Conservation (phyloP, 2,329 filamentous ascomycete species). For the Xylariaceae sp. region DNA sequence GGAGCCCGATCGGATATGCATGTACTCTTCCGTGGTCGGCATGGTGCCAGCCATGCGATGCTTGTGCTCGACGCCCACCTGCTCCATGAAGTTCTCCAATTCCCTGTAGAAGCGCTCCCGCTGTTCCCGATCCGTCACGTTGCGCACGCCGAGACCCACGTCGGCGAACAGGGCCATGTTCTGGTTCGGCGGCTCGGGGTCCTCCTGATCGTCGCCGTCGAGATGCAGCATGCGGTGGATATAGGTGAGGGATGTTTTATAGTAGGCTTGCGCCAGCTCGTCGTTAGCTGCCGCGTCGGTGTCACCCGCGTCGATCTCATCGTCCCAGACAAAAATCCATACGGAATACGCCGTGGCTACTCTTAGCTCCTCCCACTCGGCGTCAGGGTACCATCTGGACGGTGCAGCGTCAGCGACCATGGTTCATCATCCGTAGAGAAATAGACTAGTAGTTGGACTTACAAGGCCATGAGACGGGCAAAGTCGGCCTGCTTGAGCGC, state of each 20-base stretch:
- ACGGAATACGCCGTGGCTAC: conserved; percentile 31
- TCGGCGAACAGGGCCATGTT: conserved; percentile 29
- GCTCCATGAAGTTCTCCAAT: conserved; percentile 29
- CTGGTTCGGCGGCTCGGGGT: conserved; percentile 18
- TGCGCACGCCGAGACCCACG: conserved; percentile 22
- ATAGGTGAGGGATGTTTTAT: conserved; percentile 29
- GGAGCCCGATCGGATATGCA: conserved; percentile 27
- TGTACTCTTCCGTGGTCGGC: conserved; percentile 26
- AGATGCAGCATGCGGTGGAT: conserved; percentile 28
- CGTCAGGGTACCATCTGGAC: conserved; percentile 32
- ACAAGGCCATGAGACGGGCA: conserved; percentile 31
- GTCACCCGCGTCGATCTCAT: conserved; percentile 33
- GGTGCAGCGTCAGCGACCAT: not conserved
- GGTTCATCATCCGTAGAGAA: not conserved
- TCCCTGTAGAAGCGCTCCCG: conserved; percentile 28
- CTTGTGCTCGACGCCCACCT: conserved; percentile 27
- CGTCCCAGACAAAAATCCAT: conserved; percentile 35
- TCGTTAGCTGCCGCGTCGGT: conserved; percentile 30
- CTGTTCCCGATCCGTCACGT: conserved; percentile 22
- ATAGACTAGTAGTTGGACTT: conserved; percentile 6
- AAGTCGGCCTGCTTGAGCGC: conserved; percentile 34
- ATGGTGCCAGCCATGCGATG: conserved; percentile 27
- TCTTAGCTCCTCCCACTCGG: conserved; percentile 32
- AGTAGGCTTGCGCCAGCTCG: conserved; percentile 28
- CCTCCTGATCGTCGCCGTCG: conserved; percentile 5